Conservation (phyloP, 345 rosid species). For the Brassica incana region DNA sequence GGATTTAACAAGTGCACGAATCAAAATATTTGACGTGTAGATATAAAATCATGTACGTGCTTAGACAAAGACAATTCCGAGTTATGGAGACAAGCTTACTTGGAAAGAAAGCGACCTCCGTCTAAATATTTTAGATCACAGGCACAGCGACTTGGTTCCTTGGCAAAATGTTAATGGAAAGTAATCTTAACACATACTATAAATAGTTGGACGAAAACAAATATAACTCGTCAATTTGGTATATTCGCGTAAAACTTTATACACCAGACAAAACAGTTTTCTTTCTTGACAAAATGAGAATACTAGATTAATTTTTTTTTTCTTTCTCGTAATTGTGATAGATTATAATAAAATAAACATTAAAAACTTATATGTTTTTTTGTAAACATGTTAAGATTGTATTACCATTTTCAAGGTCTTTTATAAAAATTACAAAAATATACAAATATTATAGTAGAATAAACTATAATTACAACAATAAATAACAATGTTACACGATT, state of each 20-base stretch:
- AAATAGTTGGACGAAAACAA: background rate
- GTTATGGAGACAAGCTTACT: conserved; percentile 29
- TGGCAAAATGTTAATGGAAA: background rate
- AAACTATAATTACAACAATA: no score
- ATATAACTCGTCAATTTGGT: background rate
- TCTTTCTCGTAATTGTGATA: no score
- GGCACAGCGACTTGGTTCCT: conserved; percentile 26
- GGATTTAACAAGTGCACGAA: conserved; percentile 13
- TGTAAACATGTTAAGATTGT: no score
- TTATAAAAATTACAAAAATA: no score
- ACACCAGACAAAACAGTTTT: background rate
- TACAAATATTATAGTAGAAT: no score
- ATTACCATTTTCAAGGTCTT: no score
- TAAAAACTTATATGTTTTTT: no score
- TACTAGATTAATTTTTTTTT: no score
- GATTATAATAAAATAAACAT: no score
- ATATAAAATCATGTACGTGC: conserved; percentile 23
- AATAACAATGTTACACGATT: no score
- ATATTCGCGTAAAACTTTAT: background rate
- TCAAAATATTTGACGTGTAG: conserved; percentile 36
- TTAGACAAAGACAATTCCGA: conserved; percentile 33
- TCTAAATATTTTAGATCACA: conserved; percentile 11
- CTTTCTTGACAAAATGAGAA: background rate
- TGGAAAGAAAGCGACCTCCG: conserved; percentile 31
- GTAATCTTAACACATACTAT: background rate